These are phyloP conservation scores for Colletotrichum tanaceti DNA, from an alignment of 2,329 filamentous ascomycete species.

Conservation along the genomic window DNA sequence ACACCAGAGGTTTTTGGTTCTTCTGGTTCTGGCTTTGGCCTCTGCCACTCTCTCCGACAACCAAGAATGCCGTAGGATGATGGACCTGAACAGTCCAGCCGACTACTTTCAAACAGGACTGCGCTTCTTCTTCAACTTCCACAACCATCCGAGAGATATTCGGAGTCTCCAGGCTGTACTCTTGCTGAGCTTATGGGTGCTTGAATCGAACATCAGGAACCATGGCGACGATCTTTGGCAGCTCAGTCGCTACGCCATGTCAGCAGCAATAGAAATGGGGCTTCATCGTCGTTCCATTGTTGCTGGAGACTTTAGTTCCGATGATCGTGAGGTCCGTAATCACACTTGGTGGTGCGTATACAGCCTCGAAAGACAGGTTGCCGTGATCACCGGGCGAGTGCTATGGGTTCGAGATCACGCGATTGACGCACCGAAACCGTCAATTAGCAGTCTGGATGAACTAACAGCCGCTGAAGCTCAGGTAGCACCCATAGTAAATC, in stretches of 20 bases:
- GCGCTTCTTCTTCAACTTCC: conserved; percentile 41
- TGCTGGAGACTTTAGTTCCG: conserved; percentile 40
- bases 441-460: conserved; percentile 35
- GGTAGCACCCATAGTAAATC: conserved; percentile 36
- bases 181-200: conserved; percentile 45
- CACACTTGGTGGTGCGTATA: conserved; percentile 45
- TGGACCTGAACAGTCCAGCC: conserved; percentile 43
- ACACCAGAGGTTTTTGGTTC: conserved; percentile 42
- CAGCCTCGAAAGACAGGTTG: conserved; percentile 43
- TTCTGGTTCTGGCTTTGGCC: conserved; percentile 42
- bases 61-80: conserved; percentile 38
- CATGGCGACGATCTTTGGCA: conserved; percentile 46
- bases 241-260: conserved; percentile 45
- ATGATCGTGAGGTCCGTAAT: conserved; percentile 43
- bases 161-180: conserved; percentile 42
- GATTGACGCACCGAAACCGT: conserved; percentile 42
- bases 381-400: conserved; percentile 44
- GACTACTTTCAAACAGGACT: conserved; percentile 44
- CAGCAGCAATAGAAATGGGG: conserved; percentile 43
- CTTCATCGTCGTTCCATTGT: conserved; percentile 43
- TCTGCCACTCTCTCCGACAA: conserved; percentile 34
- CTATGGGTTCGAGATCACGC: conserved; percentile 44
- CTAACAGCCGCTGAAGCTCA: conserved; percentile 34
- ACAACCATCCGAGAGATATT: conserved; percentile 42
- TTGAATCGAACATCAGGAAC: conserved; percentile 39